Percentiles rank a stretch among this genome's conserved stretches.
phyloP scores from a whole-genome alignment of 1,284 basidiomycete genomes.

The Microstroma glucosiphilum region DNA sequence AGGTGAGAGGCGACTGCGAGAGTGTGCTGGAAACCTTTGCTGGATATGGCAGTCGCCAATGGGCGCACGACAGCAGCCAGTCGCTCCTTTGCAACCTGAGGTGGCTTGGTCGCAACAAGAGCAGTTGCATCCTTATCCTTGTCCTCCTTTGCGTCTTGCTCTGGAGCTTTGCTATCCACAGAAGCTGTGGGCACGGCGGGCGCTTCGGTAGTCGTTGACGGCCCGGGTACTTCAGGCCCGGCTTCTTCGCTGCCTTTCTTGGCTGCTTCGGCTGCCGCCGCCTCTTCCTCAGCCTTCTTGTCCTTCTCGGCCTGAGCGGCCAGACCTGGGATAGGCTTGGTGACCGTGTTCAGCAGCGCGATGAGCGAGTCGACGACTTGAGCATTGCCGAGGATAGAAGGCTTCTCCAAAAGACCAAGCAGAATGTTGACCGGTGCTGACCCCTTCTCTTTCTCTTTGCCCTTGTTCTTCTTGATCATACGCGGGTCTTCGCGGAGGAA shows the following conservation, averaged over 20 bases:
- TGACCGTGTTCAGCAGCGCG: conserved; percentile 41
- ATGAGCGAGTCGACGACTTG: conserved; percentile 45
- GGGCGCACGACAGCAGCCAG: conserved; percentile 43
- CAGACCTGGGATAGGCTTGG: conserved; percentile 33
- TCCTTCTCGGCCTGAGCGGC: conserved; percentile 13
- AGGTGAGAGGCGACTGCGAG: conserved; percentile 44
- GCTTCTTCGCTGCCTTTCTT: conserved; percentile 10
- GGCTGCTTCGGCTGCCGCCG: conserved; percentile 6
- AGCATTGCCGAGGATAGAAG: conserved; percentile 37
- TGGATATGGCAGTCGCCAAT: conserved; percentile 39
- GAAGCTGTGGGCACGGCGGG: not conserved
- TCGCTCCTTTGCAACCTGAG: conserved; percentile 32
- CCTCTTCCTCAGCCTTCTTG: conserved; percentile 10
- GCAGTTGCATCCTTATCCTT: conserved; percentile 9
- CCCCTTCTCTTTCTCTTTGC: conserved; percentile 31
- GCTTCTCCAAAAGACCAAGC: conserved; percentile 40
- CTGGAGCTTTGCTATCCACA: not conserved
- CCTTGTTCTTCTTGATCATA: conserved; percentile 29
- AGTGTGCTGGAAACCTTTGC: conserved; percentile 49
- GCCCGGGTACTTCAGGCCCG: not conserved
- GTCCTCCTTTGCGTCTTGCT: conserved; percentile 8
- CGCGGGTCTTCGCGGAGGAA: conserved; percentile 45
- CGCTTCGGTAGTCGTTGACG: conserved; percentile 3
- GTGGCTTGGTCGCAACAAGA: conserved; percentile 5
- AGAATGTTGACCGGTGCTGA: conserved; percentile 40